These are phyloP conservation scores for Mollisia scopiformis DNA, from an alignment of 2,329 filamentous ascomycete species.

Conservation along the genomic window DNA sequence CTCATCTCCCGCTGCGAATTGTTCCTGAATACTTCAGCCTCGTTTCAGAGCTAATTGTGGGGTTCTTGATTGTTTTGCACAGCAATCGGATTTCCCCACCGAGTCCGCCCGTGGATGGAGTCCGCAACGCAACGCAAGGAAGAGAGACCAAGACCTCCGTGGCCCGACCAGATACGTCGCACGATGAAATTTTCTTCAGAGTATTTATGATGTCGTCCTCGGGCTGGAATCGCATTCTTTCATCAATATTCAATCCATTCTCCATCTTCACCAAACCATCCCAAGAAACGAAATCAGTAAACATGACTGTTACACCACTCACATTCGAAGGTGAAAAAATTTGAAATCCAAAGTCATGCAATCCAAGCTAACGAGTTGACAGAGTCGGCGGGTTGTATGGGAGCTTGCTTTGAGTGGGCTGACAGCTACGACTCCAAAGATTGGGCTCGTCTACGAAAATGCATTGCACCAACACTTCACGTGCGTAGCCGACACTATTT, in stretches of 20 bases:
- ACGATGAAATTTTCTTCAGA: not conserved
- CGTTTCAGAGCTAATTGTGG: not conserved
- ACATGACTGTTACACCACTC: not conserved
- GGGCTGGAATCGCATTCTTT: not conserved
- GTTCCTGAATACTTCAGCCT: not conserved
- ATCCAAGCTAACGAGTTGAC: not conserved
- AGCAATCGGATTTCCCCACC: not conserved
- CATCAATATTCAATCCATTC: not conserved
- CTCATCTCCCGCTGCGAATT: not conserved
- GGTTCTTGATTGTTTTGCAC: not conserved
- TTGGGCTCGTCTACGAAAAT: constrained; percentile 61
- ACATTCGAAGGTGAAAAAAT: not conserved
- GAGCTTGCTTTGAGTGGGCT: constrained; percentile 57
- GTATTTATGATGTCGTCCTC: not conserved
- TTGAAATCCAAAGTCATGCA: too few species aligned
- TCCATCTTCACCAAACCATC: not conserved
- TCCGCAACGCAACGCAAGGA: not conserved
- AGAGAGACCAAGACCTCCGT: not conserved
- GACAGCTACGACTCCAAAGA: constrained; percentile 69
- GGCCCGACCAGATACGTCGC: not conserved
- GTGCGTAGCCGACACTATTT: constrained; percentile 40
- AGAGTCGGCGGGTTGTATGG: constrained; percentile 31
- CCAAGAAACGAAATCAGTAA: not conserved
- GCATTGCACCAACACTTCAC: constrained; percentile 62
- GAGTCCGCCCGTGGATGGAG: not conserved